phyloP scores from a whole-genome alignment of 192 early-diverging fungal genomes.

The Podochytrium sp. region DNA sequence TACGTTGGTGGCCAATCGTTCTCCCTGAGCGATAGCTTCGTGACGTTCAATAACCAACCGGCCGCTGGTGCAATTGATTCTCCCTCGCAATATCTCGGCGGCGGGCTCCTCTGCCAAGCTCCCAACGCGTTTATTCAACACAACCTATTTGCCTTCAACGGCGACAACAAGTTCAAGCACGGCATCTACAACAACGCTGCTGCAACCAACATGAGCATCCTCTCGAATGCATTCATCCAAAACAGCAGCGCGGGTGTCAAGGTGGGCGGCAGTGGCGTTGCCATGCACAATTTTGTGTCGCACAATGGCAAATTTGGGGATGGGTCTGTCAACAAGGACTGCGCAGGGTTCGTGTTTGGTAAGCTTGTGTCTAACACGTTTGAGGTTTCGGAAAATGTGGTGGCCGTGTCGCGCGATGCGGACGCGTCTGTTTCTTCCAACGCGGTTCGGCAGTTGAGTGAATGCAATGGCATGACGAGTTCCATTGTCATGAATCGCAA shows the following conservation, averaged over 20 bases:
- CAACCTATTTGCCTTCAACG: not conserved
- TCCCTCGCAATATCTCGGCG: not conserved
- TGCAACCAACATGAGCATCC: not conserved
- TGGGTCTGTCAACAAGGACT: not conserved
- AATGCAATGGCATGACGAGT: not conserved
- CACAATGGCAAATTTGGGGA: not conserved
- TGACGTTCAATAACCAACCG: not conserved
- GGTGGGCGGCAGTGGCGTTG: not conserved
- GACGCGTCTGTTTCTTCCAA: not conserved
- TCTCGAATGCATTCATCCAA: not conserved
- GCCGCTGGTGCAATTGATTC: not conserved
- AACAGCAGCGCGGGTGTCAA: not conserved
- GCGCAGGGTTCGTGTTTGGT: not conserved
- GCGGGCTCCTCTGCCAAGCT: not conserved
- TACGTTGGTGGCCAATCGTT: not conserved
- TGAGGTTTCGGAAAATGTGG: not conserved
- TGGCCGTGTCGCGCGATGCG: too few species aligned
- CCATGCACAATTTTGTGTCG: not conserved
- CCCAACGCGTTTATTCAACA: not conserved
- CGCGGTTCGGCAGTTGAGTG: not conserved
- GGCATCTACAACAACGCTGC: not conserved
- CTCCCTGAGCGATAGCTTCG: not conserved
- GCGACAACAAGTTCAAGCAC: not conserved
- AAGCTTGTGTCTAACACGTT: not conserved
- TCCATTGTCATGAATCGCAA: not conserved